Conservation (phyloP, 805 yeast species). For the Candida arabinofermentans region DNA sequence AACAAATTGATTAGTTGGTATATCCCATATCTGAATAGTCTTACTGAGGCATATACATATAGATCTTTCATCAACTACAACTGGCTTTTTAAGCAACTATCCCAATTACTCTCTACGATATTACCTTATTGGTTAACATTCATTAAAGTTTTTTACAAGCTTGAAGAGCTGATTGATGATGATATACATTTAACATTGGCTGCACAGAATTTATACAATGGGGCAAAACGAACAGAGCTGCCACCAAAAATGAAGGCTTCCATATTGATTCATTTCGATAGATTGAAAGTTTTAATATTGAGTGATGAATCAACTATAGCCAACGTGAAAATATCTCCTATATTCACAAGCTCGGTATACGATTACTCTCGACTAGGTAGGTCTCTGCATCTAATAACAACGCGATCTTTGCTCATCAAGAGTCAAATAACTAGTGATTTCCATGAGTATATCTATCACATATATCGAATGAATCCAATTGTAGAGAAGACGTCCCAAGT, state of each 20-base stretch:
- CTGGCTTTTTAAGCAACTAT: not conserved
- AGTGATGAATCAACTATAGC: not conserved
- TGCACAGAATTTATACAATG: not conserved
- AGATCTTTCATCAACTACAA: conserved; percentile 1
- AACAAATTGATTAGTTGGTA: not conserved
- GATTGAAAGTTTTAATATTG: not conserved
- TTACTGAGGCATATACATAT: not conserved
- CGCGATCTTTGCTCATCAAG: not conserved
- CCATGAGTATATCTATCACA: not conserved
- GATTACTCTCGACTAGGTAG: conserved; percentile 3
- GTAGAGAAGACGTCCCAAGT: not conserved
- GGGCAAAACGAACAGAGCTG: not conserved
- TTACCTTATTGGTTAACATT: not conserved
- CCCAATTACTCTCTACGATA: not conserved
- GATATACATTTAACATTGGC: not conserved
- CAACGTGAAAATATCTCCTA: not conserved
- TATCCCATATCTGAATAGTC: not conserved
- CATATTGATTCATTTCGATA: not conserved
- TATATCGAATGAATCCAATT: not conserved
- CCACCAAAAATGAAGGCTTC: not conserved
- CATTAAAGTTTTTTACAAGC: not conserved
- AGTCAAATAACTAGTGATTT: not conserved
- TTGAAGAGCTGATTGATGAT: not conserved
- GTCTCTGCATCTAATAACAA: not conserved
- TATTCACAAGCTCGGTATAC: not conserved